phyloP scores from a whole-genome alignment of 352 stramenopile genomes.

The Phytopythium boreale region DNA sequence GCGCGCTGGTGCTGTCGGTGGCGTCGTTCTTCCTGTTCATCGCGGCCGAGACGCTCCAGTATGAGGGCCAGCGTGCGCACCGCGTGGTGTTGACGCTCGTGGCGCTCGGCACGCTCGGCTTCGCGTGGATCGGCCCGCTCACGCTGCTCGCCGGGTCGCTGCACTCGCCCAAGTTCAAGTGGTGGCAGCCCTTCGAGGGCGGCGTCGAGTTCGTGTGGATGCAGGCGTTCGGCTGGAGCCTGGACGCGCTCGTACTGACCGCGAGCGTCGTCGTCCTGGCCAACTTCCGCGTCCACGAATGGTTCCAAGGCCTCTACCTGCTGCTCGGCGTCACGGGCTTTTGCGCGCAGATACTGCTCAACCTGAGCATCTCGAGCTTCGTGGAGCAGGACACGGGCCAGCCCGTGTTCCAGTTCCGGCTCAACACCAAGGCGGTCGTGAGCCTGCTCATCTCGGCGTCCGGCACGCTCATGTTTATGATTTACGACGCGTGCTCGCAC shows the following conservation, averaged over 20 bases:
- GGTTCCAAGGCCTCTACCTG: conserved; percentile 53
- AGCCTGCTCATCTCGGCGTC: conserved; percentile 47
- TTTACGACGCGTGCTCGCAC: conserved; percentile 35
- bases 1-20: conserved; percentile 50
- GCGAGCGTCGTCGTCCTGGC: conserved; percentile 37
- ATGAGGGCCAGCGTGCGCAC: conserved; percentile 16
- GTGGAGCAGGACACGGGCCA: conserved; percentile 17
- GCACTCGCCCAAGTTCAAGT: conserved; percentile 39
- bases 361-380: conserved; percentile 52
- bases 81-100: conserved; percentile 39
- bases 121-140: conserved; percentile 56
- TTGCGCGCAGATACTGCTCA: conserved; percentile 52
- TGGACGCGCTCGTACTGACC: conserved; percentile 46
- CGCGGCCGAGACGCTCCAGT: conserved; percentile 42
- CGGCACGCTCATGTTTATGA: conserved; percentile 36
- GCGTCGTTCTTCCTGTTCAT: conserved; percentile 61
- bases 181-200: conserved; percentile 59
- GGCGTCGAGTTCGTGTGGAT: conserved; percentile 60
- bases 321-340: conserved; percentile 49
- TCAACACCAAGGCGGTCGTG: conserved; percentile 48
- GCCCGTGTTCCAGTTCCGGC: conserved; percentile 17
- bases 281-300: conserved; percentile 35
- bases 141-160: conserved; percentile 50
- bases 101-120: conserved; percentile 42
- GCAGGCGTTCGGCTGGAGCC: conserved; percentile 57